These are phyloP conservation scores for Dactylellina cionopaga DNA, from an alignment of 2,329 filamentous ascomycete genomes.

Conservation along the genomic window DNA sequence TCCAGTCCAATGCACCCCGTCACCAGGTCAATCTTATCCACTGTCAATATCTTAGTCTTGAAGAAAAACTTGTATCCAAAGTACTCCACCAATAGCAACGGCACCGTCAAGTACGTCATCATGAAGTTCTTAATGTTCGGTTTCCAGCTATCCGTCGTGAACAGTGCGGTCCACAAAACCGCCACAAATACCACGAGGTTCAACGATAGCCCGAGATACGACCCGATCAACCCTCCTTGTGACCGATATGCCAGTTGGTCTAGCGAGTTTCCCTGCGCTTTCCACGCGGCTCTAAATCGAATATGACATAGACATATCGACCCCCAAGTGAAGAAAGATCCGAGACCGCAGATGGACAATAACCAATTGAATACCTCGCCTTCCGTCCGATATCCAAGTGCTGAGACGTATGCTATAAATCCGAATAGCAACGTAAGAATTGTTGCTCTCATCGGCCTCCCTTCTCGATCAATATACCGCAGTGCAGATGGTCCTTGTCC, in stretches of 20 bases:
- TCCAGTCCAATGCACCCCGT: constrained; percentile 44
- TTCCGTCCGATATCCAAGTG: constrained; percentile 44
- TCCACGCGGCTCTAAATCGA: constrained; percentile 72
- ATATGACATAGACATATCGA: constrained; percentile 74
- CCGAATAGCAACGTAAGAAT: constrained; percentile 36
- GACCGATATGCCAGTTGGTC: constrained; percentile 61
- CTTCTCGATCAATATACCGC: constrained; percentile 70
- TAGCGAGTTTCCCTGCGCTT: constrained; percentile 67
- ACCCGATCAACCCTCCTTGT: constrained; percentile 39
- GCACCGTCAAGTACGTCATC: constrained; percentile 49
- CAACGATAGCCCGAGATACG: constrained; percentile 40
- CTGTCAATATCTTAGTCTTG: constrained; percentile 43
- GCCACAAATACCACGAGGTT: constrained; percentile 44
- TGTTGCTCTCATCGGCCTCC: constrained; percentile 64
- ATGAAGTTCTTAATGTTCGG: constrained; percentile 50
- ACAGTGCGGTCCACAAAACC: constrained; percentile 43
- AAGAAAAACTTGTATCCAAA: constrained; percentile 51
- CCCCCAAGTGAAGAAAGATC: constrained; percentile 79
- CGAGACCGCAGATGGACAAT: constrained; percentile 76
- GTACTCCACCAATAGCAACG: constrained; percentile 41
- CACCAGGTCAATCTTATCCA: constrained; percentile 43
- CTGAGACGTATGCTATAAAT: constrained; percentile 44
- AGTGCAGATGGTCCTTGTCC: constrained; percentile 69
- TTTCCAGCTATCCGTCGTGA: constrained; percentile 49
- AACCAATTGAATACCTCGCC: constrained; percentile 71